Evolutionary conservation across 2,329 filamentous ascomycete genomes (phyloP), one percentile per base, ranked within the genome.

Genomic region (Chalaropsis thielavioides): DNA sequence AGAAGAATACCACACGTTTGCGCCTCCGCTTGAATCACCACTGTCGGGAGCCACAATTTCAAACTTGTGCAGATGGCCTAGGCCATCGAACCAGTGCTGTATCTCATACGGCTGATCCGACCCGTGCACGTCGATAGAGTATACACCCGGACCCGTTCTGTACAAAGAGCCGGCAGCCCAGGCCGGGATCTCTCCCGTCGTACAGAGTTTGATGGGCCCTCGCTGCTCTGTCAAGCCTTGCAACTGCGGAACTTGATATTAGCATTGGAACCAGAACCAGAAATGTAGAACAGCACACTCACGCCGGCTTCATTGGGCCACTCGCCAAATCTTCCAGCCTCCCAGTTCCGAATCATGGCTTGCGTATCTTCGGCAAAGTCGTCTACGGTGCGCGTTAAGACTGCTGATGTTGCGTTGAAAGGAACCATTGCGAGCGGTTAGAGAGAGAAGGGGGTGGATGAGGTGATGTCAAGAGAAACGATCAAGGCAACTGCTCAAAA

Each of bases 61-160:
- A 71, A 92, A 92, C 35, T 82, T 83, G 74, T 92, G 88, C 0
- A 83, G 78, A 64, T 88, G 82, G 2, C 83, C 81, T 66, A 90
- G 84, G 5, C 87, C 87, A 71, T 94, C 90, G 69, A 94, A 94
- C 89, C 89, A 94, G 72, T 94, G 89, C 0, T 79, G 82, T 13
- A 86, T 78, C 40, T 79, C 76, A 70, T 85, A 85, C 0, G 78
- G 22, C 81, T 40, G 41, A 10, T 8, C 17, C 8, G 38, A 13
- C 15, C 6, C 41, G 13, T 66, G 46, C 1, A 64, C 61, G n/a
- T 84, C 77, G 2, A 90, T 75, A 44, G 80, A 80, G 72, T 81
- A 83, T 35, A 81, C 79, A 0, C 88, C 87, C 0, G 88, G 88
- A 0, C 90, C 89, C 0, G 87, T 91, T 27, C 89, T 81, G 73